Base-by-base conservation (phyloP, 805 yeast species). In the Kodamaea kaohsiungensis region DNA sequence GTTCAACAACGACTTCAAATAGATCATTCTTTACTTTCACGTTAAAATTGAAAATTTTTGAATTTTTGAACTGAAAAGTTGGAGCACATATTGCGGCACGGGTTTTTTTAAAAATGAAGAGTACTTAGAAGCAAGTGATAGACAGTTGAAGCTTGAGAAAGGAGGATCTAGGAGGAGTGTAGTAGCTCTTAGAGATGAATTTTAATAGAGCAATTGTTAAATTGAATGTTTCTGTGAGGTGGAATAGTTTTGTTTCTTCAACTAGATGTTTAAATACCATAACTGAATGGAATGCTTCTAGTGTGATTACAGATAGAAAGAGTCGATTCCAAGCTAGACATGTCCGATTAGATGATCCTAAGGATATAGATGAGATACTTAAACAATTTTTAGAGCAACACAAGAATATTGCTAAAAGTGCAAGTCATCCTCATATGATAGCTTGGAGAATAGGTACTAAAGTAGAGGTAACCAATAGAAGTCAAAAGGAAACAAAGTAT, bases 1-100 rank as follows among this genome's bases (percentile, higher is more conserved):
- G 69, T 88, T 92, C 52, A 91, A 75, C 71, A 95, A 77, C 13
- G 97, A 79, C 76, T 93, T 93, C 65, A 93, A 82, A 73, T 90
- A 91, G 52, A 93, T 84, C 99, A 93, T 93, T 22, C 25, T 22
- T 22, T 48, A 58, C 51, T 52, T n/a, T 57, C 40, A 18, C 19
- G 43, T 25, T 15, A 30, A 12, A 39, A 13, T 27, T 25, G 39
- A 43, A 50, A 50, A 50, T 43, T 39, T 42, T 51, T 13, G 37
- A 19, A 30, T 30, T 30, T 30, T 30, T 30, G 35, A 30, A 8
- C 13, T 30, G 35, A 30, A 30, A 30, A 30, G 35, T 30, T 30
- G 35, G 35, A 30, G 35, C 10, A 17, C n/a, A 37, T 37, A 37
- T 18, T 10, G 18, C 13, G 38, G 35, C 16, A 46, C 15, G 18